Evolutionary conservation across 768 basidiomycete species (phyloP).

Genomic region (Tricholoma furcatifolium): DNA sequence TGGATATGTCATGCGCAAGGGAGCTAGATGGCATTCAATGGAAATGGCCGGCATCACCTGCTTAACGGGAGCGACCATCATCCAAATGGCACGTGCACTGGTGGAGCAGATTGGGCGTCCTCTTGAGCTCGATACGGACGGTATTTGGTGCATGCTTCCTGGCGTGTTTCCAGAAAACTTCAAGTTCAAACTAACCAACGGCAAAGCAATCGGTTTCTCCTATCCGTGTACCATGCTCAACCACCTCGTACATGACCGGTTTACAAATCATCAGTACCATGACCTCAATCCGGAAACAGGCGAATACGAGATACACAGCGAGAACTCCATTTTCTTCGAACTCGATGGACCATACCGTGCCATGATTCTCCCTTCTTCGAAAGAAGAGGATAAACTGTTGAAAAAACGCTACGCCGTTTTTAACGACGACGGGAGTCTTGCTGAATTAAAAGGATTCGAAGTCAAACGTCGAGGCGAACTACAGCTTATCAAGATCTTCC

Average conservation of each 20-base stretch:
- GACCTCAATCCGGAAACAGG: conserved; percentile 84
- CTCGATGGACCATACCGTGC: conserved; percentile 98
- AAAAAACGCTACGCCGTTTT: conserved; percentile 99
- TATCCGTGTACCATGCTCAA: conserved; percentile 99
- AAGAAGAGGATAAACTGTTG: conserved; percentile 97
- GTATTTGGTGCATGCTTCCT: conserved; percentile 99
- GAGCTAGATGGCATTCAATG: conserved; percentile 99
- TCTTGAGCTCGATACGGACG: conserved; percentile 96
- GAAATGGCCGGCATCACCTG: conserved; percentile 99
- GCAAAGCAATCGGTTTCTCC: conserved; percentile 86
- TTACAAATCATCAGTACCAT: conserved; percentile 98
- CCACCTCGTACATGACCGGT: conserved; percentile 91
- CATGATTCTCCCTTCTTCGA: conserved; percentile 98
- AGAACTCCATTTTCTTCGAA: conserved; percentile 99
- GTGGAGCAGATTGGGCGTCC: conserved; percentile 98
- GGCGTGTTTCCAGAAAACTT: conserved; percentile 98
- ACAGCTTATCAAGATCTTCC: conserved; percentile 99
- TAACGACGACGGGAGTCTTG: conserved; percentile 96
- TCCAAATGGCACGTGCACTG: conserved; percentile 96
- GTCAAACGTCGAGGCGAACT: conserved; percentile 97
- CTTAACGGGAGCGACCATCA: conserved; percentile 95
- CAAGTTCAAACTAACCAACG: conserved; percentile 85
- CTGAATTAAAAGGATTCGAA: conserved; percentile 98
- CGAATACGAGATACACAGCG: conserved; percentile 82
- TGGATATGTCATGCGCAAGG: conserved; percentile 99